Percentiles rank a stretch among this genome's conserved stretches.
phyloP scores from a whole-genome alignment of 129 eudicot species.

The Tagetes erecta region DNA sequence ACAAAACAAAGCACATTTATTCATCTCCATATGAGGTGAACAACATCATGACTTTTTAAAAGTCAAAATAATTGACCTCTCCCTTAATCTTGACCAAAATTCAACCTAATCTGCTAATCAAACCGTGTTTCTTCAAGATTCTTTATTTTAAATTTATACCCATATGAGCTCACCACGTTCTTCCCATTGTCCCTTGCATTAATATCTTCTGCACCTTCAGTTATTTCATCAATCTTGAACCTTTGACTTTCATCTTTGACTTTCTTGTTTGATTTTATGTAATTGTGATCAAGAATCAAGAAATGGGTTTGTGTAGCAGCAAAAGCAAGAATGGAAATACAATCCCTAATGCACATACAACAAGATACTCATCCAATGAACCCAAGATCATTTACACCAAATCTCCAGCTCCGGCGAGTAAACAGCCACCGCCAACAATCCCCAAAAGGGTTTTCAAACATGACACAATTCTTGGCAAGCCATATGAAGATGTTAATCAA shows the following conservation, averaged over 20 bases:
- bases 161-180: constrained; percentile 41
- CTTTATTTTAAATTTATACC: constrained; percentile 17
- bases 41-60: constrained; percentile 24
- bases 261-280: constrained; percentile 12
- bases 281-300: constrained; percentile 2
- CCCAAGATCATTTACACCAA: constrained; percentile 47
- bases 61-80: constrained; percentile 29
- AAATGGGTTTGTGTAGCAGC: constrained; percentile 66
- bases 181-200: constrained; percentile 29
- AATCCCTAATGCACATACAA: constrained; percentile 21
- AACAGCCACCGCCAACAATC: constrained; percentile 40
- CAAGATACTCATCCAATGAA: constrained; percentile 26
- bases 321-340: constrained; percentile 37
- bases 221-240: not conserved
- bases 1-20: constrained; percentile 36
- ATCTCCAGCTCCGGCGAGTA: constrained; percentile 47
- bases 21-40: constrained; percentile 17
- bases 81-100: constrained; percentile 29
- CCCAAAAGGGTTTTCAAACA: constrained; percentile 40
- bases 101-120: constrained; percentile 30
- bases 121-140: constrained; percentile 38
- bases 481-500: constrained; percentile 65
- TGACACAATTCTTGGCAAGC: constrained; percentile 79
- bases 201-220: constrained; percentile 13
- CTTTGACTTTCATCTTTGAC: constrained; percentile 16